Evolutionary conservation across 768 basidiomycete genomes (phyloP).

Genomic region (Lentinula edodes): DNA sequence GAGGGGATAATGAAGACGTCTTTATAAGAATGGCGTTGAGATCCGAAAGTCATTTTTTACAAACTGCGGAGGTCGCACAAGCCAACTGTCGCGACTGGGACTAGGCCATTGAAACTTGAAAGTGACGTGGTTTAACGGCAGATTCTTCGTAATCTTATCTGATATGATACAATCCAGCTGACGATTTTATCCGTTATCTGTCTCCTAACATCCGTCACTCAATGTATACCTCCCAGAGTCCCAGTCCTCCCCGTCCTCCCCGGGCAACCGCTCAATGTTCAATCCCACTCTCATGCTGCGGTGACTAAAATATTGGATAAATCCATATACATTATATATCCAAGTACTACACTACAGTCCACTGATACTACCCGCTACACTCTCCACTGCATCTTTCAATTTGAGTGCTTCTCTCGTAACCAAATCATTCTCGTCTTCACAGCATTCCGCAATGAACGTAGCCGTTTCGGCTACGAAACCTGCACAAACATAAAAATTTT

Average conservation of each 20-base stretch:
- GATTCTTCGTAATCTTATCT: background rate
- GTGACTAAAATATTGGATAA: too few relatives aligned
- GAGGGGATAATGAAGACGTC: too few relatives aligned
- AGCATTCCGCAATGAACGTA: slow-evolving; percentile 82
- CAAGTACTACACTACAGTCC: slow-evolving; percentile 10
- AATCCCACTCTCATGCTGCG: background rate
- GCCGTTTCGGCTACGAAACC: slow-evolving; percentile 78
- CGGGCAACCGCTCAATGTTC: background rate
- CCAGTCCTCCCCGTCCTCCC: background rate
- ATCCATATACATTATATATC: background rate
- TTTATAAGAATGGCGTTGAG: background rate
- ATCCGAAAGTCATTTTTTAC: background rate
- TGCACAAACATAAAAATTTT: slow-evolving; percentile 17
- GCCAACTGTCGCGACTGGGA: background rate
- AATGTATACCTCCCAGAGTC: too few relatives aligned
- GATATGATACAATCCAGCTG: background rate
- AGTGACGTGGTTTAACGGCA: background rate
- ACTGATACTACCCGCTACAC: slow-evolving; percentile 59
- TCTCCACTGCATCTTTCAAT: slow-evolving; percentile 69
- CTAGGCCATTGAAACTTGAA: background rate
- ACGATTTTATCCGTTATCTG: background rate
- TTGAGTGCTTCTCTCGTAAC: slow-evolving; percentile 67
- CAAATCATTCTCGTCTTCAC: slow-evolving; percentile 83
- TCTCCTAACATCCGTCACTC: background rate
- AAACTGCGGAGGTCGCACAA: background rate